A percentile compares a stretch with the other conserved stretches of the same genome.
phyloP scores from a whole-genome alignment of 2,329 filamentous ascomycete species.

The Epichloe hybrida region DNA sequence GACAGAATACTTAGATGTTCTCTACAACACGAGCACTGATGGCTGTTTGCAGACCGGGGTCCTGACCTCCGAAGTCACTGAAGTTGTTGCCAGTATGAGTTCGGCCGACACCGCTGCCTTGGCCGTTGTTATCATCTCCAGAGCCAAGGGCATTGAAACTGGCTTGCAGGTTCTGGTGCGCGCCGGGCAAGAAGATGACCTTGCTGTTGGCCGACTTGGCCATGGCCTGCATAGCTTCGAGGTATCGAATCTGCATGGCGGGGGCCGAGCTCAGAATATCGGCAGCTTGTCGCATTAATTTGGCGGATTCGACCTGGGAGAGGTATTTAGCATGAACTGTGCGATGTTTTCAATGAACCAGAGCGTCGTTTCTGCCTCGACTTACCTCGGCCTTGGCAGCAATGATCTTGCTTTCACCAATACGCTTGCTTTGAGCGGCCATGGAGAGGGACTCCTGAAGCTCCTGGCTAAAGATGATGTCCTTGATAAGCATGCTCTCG shows the following conservation, averaged over 20 bases:
- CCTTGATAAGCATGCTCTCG: slow-evolving; percentile 98
- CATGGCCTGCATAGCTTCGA: slow-evolving; percentile 98
- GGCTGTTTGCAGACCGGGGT: slow-evolving; percentile 59
- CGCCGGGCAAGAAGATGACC: slow-evolving; percentile 67
- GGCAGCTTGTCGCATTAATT: slow-evolving; percentile 84
- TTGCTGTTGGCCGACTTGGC: slow-evolving; percentile 85
- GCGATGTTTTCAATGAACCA: background rate
- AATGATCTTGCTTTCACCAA: slow-evolving; percentile 97
- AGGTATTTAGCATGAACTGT: background rate
- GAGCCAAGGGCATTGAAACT: slow-evolving; percentile 31
- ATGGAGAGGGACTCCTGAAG: slow-evolving; percentile 93
- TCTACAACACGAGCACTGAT: slow-evolving; percentile 74
- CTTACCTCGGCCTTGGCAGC: slow-evolving; percentile 74
- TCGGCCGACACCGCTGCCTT: slow-evolving; percentile 36
- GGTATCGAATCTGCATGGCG: slow-evolving; percentile 95
- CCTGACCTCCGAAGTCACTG: slow-evolving; percentile 38
- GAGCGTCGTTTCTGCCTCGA: background rate
- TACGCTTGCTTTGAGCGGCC: slow-evolving; percentile 96
- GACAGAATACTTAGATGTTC: slow-evolving; percentile 54
- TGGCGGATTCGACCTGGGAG: slow-evolving; percentile 68
- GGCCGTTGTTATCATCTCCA: slow-evolving; percentile 16
- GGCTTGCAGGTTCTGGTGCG: slow-evolving; percentile 40
- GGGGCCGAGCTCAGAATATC: slow-evolving; percentile 85
- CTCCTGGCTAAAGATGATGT: slow-evolving; percentile 93
- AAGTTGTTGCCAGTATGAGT: slow-evolving; percentile 26